Evolutionary conservation across 2,329 filamentous ascomycete genomes (phyloP), one percentile per base, ranked within the genome.

Genomic region (Penicillium sp.): DNA sequence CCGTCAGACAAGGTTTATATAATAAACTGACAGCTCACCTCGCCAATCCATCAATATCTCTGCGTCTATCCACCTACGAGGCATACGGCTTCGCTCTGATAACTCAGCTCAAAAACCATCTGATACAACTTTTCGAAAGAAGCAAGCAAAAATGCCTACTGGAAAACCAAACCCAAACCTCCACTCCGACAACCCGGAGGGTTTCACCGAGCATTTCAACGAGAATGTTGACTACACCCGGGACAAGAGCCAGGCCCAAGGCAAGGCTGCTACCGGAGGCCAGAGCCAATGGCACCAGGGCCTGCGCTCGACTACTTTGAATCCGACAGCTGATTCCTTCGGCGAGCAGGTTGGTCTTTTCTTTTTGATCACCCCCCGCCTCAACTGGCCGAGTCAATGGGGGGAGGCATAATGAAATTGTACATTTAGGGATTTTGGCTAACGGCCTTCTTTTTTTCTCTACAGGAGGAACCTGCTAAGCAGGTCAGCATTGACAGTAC

Each of bases 131-230:
- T 21, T 47, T n/a, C 9, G 19, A 21, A 15, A 47, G 11, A 6
- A 4, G 8, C 5, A 19, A 47, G 13, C 35, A 51, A 50, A 47
- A 56, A 41, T 41, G 35, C 35, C 35, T 15, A 41, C 35, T 15
- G 35, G 35, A 41, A 41, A 41, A 13, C 35, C 45, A 38, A 52
- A 51, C 47, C 35, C 47, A 45, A 50, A 51, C 47, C 4, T 46
- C 9, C 48, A 57, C 55, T 23, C 38, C 30, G 41, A 62, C 44
- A 15, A 55, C 7, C 38, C 57, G 9, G 45, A 30, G n/a, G 30
- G 55, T 29, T 62, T 58, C 50, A 58, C 60, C 48, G 41, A 58
- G 9, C 54, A 48, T 23, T 62, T 62, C 54, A 62, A 58, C 45
- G 41, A 53, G 19, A 58, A 62, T 19, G 60, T 49, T 30, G 52